Conservation (phyloP, 2,329 filamentous ascomycete genomes). For the Chrysosporium keratinophilum region DNA sequence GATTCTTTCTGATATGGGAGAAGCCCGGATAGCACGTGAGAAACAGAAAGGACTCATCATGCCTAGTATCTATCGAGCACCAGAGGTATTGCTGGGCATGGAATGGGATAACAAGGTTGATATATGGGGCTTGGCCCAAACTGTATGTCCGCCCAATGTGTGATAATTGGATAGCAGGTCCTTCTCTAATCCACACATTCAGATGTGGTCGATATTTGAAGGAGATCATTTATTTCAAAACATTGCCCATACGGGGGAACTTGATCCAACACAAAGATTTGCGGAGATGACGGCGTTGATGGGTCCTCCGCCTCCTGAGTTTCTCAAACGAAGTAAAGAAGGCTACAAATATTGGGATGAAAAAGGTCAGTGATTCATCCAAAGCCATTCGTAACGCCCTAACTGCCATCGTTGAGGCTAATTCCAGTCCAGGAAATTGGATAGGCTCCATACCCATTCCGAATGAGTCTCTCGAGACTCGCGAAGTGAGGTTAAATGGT, state of each 20-base stretch:
- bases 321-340: constrained; percentile 20
- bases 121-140: not conserved
- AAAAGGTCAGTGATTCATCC: not conserved
- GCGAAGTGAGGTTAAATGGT: constrained; percentile 11
- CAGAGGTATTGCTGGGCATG: not conserved
- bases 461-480: constrained; percentile 12
- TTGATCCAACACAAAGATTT: constrained; percentile 20
- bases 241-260: constrained; percentile 18
- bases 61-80: not conserved
- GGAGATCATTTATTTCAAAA: constrained; percentile 18
- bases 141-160: not conserved
- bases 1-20: not conserved
- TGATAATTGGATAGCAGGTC: not conserved
- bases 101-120: constrained; percentile 4
- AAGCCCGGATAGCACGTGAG: not conserved
- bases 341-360: constrained; percentile 12
- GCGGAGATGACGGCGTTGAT: constrained; percentile 22
- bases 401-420: not conserved
- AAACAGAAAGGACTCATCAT: not conserved
- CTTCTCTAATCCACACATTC: constrained; percentile 12
- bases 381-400: not conserved
- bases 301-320: constrained; percentile 22
- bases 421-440: constrained; percentile 6
- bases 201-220: constrained; percentile 22
- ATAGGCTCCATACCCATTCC: constrained; percentile 7